Percentiles rank a stretch among this genome's conserved stretches.
These are phyloP conservation scores for Phytophthora multivora DNA, from an alignment of 352 stramenopile species.

Conservation along the genomic window DNA sequence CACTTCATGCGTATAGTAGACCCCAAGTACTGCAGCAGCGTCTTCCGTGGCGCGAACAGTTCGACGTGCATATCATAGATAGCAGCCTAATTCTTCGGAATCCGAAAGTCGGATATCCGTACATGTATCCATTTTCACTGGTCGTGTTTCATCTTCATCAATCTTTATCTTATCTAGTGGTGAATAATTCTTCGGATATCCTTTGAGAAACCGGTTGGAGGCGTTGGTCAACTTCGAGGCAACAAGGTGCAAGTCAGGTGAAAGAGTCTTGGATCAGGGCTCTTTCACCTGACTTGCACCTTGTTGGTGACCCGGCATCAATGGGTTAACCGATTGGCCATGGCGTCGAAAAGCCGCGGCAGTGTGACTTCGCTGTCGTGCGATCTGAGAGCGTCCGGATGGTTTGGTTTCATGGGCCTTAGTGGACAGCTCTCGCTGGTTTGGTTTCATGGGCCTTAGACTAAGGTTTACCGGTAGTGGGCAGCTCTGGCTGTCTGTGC, in stretches of 20 bases:
- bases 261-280: no score
- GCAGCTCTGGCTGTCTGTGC: not conserved
- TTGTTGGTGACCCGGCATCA: not conserved
- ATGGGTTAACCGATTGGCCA: constrained; percentile 10
- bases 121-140: constrained; percentile 21
- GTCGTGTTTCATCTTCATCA: constrained; percentile 13
- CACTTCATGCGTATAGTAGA: constrained; percentile 7
- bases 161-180: no score
- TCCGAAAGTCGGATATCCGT: no score
- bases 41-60: not conserved
- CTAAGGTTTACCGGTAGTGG: no score
- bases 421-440: no score
- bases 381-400: constrained; percentile 1
- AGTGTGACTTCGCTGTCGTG: constrained; percentile 21
- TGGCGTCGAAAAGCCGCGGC: not conserved
- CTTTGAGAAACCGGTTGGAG: no score
- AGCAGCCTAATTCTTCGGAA: not conserved
- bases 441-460: not conserved
- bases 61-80: constrained; percentile 27
- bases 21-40: not conserved
- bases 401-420: not conserved
- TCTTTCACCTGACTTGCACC: not conserved
- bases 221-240: no score
- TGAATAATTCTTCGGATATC: no score
- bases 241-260: not conserved